phyloP scores from a whole-genome alignment of 2,329 filamentous ascomycete genomes.

The Pezicula carpinea region DNA sequence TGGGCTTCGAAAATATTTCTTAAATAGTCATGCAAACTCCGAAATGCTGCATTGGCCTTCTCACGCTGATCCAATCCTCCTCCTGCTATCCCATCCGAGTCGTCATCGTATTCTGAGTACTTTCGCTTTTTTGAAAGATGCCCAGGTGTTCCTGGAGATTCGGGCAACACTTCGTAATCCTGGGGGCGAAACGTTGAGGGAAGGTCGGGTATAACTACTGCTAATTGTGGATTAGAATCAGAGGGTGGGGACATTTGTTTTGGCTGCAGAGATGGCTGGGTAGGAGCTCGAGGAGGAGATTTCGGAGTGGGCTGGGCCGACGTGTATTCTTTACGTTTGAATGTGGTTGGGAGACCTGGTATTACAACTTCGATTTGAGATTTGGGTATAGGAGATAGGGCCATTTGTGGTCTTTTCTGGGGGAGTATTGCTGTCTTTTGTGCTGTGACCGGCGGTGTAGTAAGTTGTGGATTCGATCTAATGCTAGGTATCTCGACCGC shows the following conservation, averaged over 20 bases:
- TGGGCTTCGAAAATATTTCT: constrained; percentile 74
- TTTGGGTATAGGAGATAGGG: constrained; percentile 13
- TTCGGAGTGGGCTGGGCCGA: constrained; percentile 35
- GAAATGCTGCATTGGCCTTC: constrained; percentile 69
- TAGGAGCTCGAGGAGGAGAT: constrained; percentile 42
- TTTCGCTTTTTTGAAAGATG: constrained; percentile 42
- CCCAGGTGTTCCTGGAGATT: constrained; percentile 22
- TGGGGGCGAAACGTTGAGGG: constrained; percentile 19
- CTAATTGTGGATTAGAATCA: constrained; percentile 13
- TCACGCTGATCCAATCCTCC: constrained; percentile 74
- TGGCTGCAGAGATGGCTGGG: constrained; percentile 32
- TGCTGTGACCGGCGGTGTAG: not conserved
- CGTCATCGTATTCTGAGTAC: constrained; percentile 42
- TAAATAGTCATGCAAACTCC: constrained; percentile 65
- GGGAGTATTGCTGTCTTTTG: not conserved
- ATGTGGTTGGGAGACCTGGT: constrained; percentile 17
- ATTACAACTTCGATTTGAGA: constrained; percentile 21
- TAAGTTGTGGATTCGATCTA: not conserved
- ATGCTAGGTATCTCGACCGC: constrained; percentile 1
- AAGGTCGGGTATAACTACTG: constrained; percentile 22
- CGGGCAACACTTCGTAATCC: constrained; percentile 24
- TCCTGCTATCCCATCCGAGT: constrained; percentile 53
- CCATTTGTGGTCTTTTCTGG: constrained; percentile 3
- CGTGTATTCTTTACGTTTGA: constrained; percentile 17
- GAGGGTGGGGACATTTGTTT: constrained; percentile 4